Evolutionary conservation across 2,329 filamentous ascomycete species (phyloP).

Genomic region (Colletotrichum orchidophilum): DNA sequence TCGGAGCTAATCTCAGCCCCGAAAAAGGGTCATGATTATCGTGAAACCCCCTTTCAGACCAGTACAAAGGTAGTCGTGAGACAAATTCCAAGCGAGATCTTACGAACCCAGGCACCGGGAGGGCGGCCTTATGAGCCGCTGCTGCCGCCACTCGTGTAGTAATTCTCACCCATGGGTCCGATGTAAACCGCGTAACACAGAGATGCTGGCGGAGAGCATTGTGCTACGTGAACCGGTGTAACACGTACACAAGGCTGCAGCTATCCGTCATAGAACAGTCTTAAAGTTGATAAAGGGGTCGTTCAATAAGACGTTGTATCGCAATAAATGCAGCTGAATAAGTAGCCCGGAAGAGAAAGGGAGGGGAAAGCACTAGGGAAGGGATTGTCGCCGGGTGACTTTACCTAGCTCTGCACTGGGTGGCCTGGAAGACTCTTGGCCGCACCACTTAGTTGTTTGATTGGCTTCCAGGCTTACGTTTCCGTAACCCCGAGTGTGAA

Average conservation of each 20-base stretch:
- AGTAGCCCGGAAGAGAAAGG: no score
- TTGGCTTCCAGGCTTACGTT: background rate
- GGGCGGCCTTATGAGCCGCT: background rate
- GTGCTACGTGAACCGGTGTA: constrained; percentile 15
- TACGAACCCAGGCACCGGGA: constrained; percentile 3
- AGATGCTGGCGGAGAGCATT: constrained; percentile 3
- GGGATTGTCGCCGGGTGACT: no score
- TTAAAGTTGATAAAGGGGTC: no score
- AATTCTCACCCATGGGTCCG: background rate
- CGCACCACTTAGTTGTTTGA: background rate
- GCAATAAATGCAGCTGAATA: no score
- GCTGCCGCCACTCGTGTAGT: constrained; percentile 16
- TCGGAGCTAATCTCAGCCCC: background rate
- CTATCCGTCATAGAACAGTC: no score
- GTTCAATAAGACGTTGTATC: no score
- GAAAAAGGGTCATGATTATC: background rate
- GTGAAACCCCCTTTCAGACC: background rate
- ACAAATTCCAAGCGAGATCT: constrained; percentile 11
- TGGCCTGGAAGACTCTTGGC: background rate
- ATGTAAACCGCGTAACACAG: background rate
- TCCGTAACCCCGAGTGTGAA: background rate
- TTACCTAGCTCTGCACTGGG: background rate
- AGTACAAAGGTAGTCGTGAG: background rate
- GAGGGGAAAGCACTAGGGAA: no score
- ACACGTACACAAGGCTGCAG: constrained; percentile 9